Evolutionary conservation across 352 stramenopile genomes (phyloP), one percentile per base, ranked within the genome.

Genomic region (Globisporangium iwayamae): DNA sequence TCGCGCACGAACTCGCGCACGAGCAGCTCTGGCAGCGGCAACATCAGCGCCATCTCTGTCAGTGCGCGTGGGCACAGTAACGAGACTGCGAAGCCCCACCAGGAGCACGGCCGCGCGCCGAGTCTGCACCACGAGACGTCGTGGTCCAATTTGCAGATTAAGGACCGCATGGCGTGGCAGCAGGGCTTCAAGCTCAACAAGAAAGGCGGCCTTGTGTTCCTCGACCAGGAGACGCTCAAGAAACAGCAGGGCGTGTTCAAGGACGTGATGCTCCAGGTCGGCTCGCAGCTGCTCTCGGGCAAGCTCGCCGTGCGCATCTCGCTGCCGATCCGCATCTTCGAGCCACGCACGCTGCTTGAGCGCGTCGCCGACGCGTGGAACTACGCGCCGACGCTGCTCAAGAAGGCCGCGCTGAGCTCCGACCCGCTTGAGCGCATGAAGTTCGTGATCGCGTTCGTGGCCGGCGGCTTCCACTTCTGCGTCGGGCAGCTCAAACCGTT

Each of bases 191-290:
- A 79, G 55, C 53, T 68, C 50, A 92, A 90, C 71, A 90, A 92
- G 62, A 89, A 86, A 30, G 82, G 84, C 10, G 84, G 84, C 1
- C 60, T 91, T 14, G 43, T 87, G 5, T 91, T 88, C 60, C 70
- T 81, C 32, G 83, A 93, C 62, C 72, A 79, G 39, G 83, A 91
- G 10, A 60, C 69, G 22, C 75, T 91, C 54, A 90, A 90, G 71
- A 91, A 88, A 56, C 85, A 93, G 57, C 81, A 91, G 53, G 81
- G 84, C n/a, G 82, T 91, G 25, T 76, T 91, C 65, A 91, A 91
- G 56, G 82, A 91, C 7, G 69, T 93, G 38, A 89, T 93, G 84
- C 56, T 87, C 53, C 79, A 90, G 45, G 81, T 91, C 11, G 82
- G 84, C 22, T 79, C 81, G 30, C 81, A 91, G 54, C 58, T 93